Evolutionary conservation across 306 rosid genomes (phyloP).

Genomic region (Pyrus pyrifolia): DNA sequence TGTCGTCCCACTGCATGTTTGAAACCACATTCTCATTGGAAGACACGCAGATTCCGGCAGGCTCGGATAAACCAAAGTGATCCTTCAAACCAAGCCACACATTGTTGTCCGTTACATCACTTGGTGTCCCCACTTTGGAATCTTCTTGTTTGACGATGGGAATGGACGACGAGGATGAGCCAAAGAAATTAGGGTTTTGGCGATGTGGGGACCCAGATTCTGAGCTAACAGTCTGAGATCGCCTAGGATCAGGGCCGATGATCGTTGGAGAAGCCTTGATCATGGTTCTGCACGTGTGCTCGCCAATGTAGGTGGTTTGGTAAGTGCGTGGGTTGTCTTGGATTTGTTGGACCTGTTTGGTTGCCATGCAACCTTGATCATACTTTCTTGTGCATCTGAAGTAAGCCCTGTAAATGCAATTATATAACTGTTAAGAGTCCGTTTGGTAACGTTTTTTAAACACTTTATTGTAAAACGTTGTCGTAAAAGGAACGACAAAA

Average conservation of each 20-base stretch:
- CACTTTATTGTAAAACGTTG: not conserved
- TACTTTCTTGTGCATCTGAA: slow-evolving; percentile 60
- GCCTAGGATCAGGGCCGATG: slow-evolving; percentile 17
- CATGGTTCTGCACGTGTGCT: slow-evolving; percentile 54
- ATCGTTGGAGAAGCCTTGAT: slow-evolving; percentile 38
- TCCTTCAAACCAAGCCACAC: slow-evolving; percentile 58
- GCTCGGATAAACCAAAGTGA: slow-evolving; percentile 25
- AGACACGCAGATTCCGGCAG: slow-evolving; percentile 2
- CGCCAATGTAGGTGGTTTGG: slow-evolving; percentile 57
- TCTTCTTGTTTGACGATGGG: slow-evolving; percentile 20
- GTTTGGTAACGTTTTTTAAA: not conserved
- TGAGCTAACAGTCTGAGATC: slow-evolving; percentile 12
- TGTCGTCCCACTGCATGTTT: slow-evolving; percentile 24
- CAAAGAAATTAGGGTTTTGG: not conserved
- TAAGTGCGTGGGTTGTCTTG: slow-evolving; percentile 39
- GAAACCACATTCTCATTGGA: slow-evolving; percentile 17
- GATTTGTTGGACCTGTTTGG: slow-evolving; percentile 55
- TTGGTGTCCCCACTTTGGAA: slow-evolving; percentile 23
- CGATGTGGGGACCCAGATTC: not conserved
- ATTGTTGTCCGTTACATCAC: slow-evolving; percentile 24
- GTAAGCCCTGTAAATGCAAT: slow-evolving; percentile 49
- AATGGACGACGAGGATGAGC: not conserved
- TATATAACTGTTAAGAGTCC: not conserved
- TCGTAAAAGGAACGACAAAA: not conserved
- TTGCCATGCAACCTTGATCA: slow-evolving; percentile 63